Conservation (phyloP, 2,329 filamentous ascomycete genomes). For the Grosmannia clavigera region DNA sequence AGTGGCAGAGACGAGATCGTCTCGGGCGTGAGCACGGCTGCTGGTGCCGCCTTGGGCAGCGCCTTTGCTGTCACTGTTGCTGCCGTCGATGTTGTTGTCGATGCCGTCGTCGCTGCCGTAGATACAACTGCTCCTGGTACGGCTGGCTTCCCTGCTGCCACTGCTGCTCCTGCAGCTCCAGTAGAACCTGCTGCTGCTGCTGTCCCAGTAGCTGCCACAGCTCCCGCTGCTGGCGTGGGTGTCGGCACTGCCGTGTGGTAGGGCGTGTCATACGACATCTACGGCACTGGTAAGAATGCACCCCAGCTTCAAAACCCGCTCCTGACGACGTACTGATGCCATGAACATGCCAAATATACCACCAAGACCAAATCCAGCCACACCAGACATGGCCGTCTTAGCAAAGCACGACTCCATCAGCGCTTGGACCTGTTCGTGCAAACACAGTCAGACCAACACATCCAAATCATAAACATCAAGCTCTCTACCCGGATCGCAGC, state of each 20-base stretch:
- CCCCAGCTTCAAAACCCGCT: background rate
- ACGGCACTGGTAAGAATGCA: background rate
- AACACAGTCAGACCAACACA: background rate
- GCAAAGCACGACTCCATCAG: slow-evolving; percentile 86
- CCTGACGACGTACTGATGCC: slow-evolving; percentile 59
- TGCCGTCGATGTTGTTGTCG: slow-evolving; percentile 10
- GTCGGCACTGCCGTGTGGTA: slow-evolving; percentile 37
- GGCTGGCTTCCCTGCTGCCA: background rate
- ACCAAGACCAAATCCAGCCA: slow-evolving; percentile 88
- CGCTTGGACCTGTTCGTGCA: slow-evolving; percentile 51
- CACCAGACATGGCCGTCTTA: slow-evolving; percentile 81
- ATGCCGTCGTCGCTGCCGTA: background rate
- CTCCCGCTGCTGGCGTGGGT: slow-evolving; percentile 6
- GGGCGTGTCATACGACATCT: slow-evolving; percentile 98
- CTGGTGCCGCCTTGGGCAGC: slow-evolving; percentile 2
- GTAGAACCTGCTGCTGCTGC: background rate
- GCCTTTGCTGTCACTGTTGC: slow-evolving; percentile 11
- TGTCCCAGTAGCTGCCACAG: background rate
- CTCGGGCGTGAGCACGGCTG: slow-evolving; percentile 13
- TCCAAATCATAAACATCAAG: background rate
- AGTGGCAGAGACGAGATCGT: slow-evolving; percentile 57
- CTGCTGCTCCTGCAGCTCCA: background rate
- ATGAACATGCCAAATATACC: slow-evolving; percentile 96
- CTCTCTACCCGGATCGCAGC: background rate
- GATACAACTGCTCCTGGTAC: background rate